phyloP scores from a whole-genome alignment of 2,329 filamentous ascomycete species.

The Pyrenophora teres region DNA sequence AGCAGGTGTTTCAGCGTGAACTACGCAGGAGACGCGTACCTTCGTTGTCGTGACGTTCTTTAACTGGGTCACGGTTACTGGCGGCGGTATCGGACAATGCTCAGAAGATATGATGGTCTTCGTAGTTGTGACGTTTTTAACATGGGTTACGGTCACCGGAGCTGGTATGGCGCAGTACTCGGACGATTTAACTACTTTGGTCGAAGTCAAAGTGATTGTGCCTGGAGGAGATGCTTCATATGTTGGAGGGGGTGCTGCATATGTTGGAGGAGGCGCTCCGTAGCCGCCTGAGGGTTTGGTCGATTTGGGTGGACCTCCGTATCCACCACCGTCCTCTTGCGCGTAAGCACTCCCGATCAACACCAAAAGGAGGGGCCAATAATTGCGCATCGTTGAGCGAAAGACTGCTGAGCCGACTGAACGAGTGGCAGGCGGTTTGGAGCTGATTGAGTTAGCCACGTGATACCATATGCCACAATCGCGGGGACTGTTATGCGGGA shows the following conservation, averaged over 20 bases:
- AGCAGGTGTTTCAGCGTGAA: neutral
- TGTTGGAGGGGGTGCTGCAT: neutral
- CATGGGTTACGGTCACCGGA: neutral
- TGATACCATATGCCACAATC: slow-evolving; percentile 11
- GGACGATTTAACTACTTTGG: neutral
- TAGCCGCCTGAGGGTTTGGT: neutral
- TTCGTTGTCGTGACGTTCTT: slow-evolving; percentile 12
- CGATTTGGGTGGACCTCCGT: neutral
- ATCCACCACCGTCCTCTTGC: slow-evolving; percentile 1
- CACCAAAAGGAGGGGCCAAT: slow-evolving; percentile 32
- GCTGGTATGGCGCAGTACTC: neutral
- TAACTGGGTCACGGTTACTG: slow-evolving; percentile 5
- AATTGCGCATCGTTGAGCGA: slow-evolving; percentile 40
- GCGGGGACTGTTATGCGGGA: no score
- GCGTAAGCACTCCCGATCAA: slow-evolving; percentile 22
- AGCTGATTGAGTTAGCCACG: slow-evolving; percentile 29
- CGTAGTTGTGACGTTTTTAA: neutral
- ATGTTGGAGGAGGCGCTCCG: neutral
- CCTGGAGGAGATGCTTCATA: neutral
- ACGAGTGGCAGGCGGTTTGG: slow-evolving; percentile 31
- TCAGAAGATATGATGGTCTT: neutral
- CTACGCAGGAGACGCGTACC: neutral
- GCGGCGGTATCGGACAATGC: neutral
- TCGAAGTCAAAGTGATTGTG: slow-evolving; percentile 1
- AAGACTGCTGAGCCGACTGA: slow-evolving; percentile 33